Conservation (phyloP, 352 stramenopile species). For the Pythium rishiriense region DNA sequence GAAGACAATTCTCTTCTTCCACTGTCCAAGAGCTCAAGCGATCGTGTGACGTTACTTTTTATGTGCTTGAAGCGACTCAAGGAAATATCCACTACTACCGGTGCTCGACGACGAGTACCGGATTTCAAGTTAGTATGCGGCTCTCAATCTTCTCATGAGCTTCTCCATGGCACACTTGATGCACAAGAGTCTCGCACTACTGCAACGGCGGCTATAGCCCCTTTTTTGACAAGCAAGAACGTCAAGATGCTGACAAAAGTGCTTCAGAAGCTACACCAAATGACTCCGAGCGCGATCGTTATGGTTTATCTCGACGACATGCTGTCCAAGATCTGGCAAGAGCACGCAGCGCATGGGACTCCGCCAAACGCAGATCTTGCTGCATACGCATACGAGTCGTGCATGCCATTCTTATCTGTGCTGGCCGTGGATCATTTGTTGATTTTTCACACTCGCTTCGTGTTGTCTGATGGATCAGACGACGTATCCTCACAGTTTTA, state of each 20-base stretch:
- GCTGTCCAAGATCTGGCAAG: conserved; percentile 44
- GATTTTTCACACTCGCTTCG: conserved; percentile 54
- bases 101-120: conserved; percentile 8
- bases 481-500: conserved; percentile 49
- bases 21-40: conserved; percentile 46
- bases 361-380: conserved; percentile 44
- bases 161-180: conserved; percentile 32
- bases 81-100: conserved; percentile 33
- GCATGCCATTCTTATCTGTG: conserved; percentile 61
- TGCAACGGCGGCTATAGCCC: conserved; percentile 46
- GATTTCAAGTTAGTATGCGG: conserved; percentile 67
- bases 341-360: conserved; percentile 28
- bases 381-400: conserved; percentile 70
- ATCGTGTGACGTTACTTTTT: conserved; percentile 69
- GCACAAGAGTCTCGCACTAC: conserved; percentile 3
- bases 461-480: conserved; percentile 26
- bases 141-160: conserved; percentile 34
- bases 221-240: conserved; percentile 55
- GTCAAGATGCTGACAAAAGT: conserved; percentile 80
- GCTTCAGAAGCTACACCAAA: conserved; percentile 61
- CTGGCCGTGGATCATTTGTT: conserved; percentile 66
- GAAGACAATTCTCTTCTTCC: conserved; percentile 31
- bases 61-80: conserved; percentile 81
- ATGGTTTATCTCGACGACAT: conserved; percentile 65
- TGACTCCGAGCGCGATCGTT: conserved; percentile 62